phyloP scores from a whole-genome alignment of 192 early-diverging fungal species.

The Coemansia sp. region DNA sequence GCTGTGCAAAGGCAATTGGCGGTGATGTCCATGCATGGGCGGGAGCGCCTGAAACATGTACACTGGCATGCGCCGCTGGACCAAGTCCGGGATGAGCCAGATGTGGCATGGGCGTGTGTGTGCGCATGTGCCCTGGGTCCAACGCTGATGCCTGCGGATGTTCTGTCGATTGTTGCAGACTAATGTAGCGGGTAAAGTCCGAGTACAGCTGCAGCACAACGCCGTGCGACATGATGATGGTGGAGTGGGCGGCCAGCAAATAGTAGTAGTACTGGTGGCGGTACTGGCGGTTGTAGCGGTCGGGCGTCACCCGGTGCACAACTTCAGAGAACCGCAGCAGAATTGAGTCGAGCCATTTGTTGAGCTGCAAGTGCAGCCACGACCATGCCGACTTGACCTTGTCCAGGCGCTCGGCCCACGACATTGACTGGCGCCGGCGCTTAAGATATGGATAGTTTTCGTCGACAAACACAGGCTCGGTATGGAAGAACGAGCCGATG shows the following conservation, averaged over 20 bases:
- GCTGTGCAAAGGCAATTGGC: slow-evolving; percentile 6
- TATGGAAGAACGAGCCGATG: slow-evolving; percentile 49
- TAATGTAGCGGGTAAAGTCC: slow-evolving; percentile 42
- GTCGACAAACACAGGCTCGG: slow-evolving; percentile 43
- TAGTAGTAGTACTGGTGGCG: slow-evolving; percentile 57
- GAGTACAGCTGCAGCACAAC: slow-evolving; percentile 48
- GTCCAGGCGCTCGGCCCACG: slow-evolving; percentile 45
- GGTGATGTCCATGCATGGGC: background rate
- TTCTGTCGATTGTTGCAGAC: slow-evolving; percentile 24
- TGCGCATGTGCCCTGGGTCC: background rate
- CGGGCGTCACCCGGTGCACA: slow-evolving; percentile 40
- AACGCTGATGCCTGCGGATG: slow-evolving; percentile 5
- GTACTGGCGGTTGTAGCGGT: slow-evolving; percentile 50
- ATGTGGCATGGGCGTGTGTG: slow-evolving; percentile 7
- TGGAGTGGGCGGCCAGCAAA: slow-evolving; percentile 51
- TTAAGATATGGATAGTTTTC: slow-evolving; percentile 49
- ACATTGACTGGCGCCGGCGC: slow-evolving; percentile 22
- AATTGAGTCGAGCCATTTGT: slow-evolving; percentile 55
- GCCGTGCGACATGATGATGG: slow-evolving; percentile 55
- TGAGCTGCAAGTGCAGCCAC: slow-evolving; percentile 55
- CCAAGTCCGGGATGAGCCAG: slow-evolving; percentile 4
- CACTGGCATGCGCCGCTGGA: background rate
- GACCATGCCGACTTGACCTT: slow-evolving; percentile 53
- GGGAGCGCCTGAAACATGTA: too few relatives aligned
- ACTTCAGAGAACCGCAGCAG: slow-evolving; percentile 49